These are phyloP conservation scores for Haplosporangium gracile DNA, from an alignment of 192 early-diverging fungal genomes.

Conservation along the genomic window DNA sequence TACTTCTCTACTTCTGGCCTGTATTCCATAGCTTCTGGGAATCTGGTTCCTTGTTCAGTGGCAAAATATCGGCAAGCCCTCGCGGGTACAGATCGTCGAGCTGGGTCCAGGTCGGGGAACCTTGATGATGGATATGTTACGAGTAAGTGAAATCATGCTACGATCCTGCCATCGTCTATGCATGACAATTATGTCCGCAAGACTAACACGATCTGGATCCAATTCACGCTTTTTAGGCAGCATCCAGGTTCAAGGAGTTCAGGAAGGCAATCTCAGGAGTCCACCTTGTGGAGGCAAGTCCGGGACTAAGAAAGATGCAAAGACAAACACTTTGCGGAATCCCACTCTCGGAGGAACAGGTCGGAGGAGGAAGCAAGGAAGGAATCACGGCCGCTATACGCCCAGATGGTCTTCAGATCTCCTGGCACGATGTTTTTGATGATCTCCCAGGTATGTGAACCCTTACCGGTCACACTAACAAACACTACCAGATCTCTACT, in stretches of 20 bases:
- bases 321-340: conserved; percentile 63
- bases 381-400: conserved; percentile 42
- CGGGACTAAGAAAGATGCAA: conserved; percentile 77
- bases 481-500: not conserved
- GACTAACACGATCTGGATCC: not conserved
- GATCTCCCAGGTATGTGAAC: conserved; percentile 61
- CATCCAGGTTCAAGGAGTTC: conserved; percentile 78
- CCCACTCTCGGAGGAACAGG: conserved; percentile 43
- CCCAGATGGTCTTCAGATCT: conserved; percentile 61
- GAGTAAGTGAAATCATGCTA: conserved; percentile 60
- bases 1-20: not conserved
- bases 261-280: conserved; percentile 72
- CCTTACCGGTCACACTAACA: too few relatives aligned
- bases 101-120: conserved; percentile 97
- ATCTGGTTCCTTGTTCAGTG: conserved; percentile 93
- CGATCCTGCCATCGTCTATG: not conserved
- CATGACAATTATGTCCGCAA: not conserved
- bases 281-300: conserved; percentile 90
- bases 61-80: conserved; percentile 76
- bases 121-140: conserved; percentile 91
- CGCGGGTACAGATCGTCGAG: conserved; percentile 73
- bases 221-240: conserved; percentile 54
- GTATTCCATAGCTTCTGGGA: conserved; percentile 71
- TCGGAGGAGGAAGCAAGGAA: conserved; percentile 36
- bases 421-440: conserved; percentile 81